Base-by-base conservation (phyloP, 2,329 filamentous ascomycete species). In the Paraphaeosphaeria minitans region DNA sequence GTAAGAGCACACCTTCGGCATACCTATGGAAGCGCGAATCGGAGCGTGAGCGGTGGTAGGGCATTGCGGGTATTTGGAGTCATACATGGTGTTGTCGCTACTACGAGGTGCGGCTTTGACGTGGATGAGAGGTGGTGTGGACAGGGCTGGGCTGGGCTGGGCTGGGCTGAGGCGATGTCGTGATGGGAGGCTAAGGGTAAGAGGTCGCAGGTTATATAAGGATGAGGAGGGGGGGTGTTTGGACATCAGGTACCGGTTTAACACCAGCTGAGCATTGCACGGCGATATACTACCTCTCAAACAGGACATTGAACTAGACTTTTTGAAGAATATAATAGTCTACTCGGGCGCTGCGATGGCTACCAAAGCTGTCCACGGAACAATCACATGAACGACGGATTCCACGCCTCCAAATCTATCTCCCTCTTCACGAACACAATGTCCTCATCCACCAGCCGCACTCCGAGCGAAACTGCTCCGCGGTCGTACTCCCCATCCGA, bases 401-500 rank as follows among this genome's bases (percentile, higher is more conserved):
- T n/a, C 21, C 4, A 24, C 46, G n/a, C 16, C 46, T 10, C 27
- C 5, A 12, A 2, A 12, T 16, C 16, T 9, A n/a, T 33, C 24
- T 33, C 14, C 27, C 5, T 31, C 27, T 48, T 21, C 27, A 19
- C 12, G 5, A 13, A n/a, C 50, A 53, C 2, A 21, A 53, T 53
- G 50, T 53, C 50, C 1, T 27, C 49, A 1, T 19, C 35, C 3
- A 19, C 50, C 29, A 19, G 24, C 19, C 50, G 37, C 35, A 31
- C 50, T 2, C 31, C 50, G 3, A 42, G 53, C 47, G 42, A 35
- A 4, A 52, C 35, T 21, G 49, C 35, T 7, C 35, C 49, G 9
- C 56, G 56, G 12, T 45, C 55, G n/a, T 61, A 58, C 48, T 41
- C 53, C 12, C 14, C 51, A 12, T 41, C 52, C 14, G 52, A 51